phyloP scores from a whole-genome alignment of 148 eudicot genomes.

The Tetragonia tetragonoides region DNA sequence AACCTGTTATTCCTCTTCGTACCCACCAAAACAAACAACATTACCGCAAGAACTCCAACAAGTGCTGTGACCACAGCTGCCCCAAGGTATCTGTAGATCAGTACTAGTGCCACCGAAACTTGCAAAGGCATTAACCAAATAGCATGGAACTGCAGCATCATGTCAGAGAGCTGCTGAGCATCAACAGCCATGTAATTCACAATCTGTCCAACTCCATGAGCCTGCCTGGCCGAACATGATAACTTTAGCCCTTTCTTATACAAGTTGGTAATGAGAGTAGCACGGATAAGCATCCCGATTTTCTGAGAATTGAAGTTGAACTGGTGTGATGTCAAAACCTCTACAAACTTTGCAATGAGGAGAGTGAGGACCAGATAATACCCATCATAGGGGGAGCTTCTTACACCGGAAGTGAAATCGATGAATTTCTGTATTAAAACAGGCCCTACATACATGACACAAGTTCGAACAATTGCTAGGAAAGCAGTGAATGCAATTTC shows the following conservation, averaged over 20 bases:
- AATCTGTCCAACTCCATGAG: conserved; percentile 89
- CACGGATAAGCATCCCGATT: conserved; percentile 83
- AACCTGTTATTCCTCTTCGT: conserved; percentile 56
- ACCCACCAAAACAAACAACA: conserved; percentile 51
- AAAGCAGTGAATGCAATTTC: conserved; percentile 65
- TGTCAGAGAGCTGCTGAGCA: conserved; percentile 93
- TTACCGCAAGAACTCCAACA: conserved; percentile 45
- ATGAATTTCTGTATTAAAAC: conserved; percentile 64
- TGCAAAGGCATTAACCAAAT: conserved; percentile 94
- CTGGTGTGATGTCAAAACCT: conserved; percentile 73
- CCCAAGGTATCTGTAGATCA: conserved; percentile 56
- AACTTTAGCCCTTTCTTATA: conserved; percentile 79
- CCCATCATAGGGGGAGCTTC: conserved; percentile 71
- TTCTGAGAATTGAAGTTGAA: conserved; percentile 84
- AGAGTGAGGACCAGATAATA: conserved; percentile 69
- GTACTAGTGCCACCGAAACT: conserved; percentile 51
- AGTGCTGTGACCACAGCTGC: conserved; percentile 50
- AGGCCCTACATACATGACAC: conserved; percentile 88
- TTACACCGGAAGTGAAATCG: conserved; percentile 62
- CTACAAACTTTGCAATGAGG: conserved; percentile 62
- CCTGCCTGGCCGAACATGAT: conserved; percentile 77
- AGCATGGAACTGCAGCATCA: conserved; percentile 89
- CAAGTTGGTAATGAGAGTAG: conserved; percentile 68
- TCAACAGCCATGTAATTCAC: conserved; percentile 97
- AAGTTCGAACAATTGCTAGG: conserved; percentile 66